These are phyloP conservation scores for Hymenoscyphus linearis DNA, from an alignment of 2,329 filamentous ascomycete species.

Conservation along the genomic window DNA sequence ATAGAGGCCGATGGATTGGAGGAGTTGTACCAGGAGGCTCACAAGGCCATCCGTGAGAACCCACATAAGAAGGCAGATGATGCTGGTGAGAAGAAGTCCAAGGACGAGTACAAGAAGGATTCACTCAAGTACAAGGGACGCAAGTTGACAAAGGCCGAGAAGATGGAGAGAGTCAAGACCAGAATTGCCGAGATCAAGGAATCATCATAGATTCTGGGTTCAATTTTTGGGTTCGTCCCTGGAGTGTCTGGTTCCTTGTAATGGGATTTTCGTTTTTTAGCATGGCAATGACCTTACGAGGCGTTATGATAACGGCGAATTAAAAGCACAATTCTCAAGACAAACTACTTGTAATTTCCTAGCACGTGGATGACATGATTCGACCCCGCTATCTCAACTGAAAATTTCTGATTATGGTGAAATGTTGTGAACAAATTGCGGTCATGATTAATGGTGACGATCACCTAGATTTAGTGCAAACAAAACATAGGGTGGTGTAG, in stretches of 20 bases:
- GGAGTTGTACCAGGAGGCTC: constrained; percentile 92
- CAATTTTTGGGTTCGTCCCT: constrained; percentile 2
- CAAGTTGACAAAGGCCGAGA: constrained; percentile 83
- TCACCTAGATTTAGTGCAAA: no score
- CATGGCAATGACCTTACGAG: constrained; percentile 6
- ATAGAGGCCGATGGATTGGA: constrained; percentile 94
- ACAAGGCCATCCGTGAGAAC: constrained; percentile 95
- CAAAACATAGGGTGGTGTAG: no score
- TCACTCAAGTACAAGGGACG: constrained; percentile 77
- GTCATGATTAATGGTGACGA: no score
- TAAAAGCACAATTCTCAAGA: background rate
- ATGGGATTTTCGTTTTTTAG: constrained; percentile 14
- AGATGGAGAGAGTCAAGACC: constrained; percentile 75
- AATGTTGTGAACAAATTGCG: background rate
- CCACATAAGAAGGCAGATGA: constrained; percentile 87
- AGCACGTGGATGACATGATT: background rate
- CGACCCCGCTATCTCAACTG: background rate
- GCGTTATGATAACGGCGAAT: constrained; percentile 8
- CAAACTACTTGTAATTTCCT: background rate
- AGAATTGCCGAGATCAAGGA: constrained; percentile 79
- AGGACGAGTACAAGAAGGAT: constrained; percentile 95
- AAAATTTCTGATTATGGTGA: background rate
- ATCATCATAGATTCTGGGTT: constrained; percentile 16
- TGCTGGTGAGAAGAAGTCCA: constrained; percentile 82
- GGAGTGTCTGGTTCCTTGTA: constrained; percentile 10